phyloP scores from a whole-genome alignment of 306 rosid species.

The Crataegus laevigata region DNA sequence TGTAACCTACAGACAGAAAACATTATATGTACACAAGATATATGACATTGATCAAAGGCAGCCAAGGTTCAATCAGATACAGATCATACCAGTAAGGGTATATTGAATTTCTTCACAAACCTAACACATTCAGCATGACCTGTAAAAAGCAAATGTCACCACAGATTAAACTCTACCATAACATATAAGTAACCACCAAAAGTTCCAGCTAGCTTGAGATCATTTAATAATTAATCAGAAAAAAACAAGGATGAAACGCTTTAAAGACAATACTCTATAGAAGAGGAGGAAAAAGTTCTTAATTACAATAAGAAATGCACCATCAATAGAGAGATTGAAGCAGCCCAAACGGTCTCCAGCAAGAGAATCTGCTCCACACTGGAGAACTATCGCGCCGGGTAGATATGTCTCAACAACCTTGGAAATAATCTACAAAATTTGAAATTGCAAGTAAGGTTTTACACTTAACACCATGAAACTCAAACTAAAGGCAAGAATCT shows the following conservation, averaged over 20 bases:
- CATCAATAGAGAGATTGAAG: conserved; percentile 99
- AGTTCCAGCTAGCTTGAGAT: neutral
- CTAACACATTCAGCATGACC: conserved; percentile 97
- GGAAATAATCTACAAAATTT: conserved; percentile 64
- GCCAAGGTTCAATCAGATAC: neutral
- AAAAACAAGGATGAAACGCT: neutral
- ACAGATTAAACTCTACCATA: conserved; percentile 9
- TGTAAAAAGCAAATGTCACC: conserved; percentile 23
- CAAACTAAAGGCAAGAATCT: conserved; percentile 11
- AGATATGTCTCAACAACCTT: conserved; percentile 93
- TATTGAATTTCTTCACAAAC: conserved; percentile 83
- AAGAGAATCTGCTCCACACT: conserved; percentile 98
- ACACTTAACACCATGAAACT: conserved; percentile 9
- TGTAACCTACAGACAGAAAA: conserved; percentile 58
- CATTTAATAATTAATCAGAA: neutral
- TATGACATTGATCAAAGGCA: neutral
- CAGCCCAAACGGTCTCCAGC: conserved; percentile 99
- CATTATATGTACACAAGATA: conserved; percentile 12
- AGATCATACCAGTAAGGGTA: conserved; percentile 81
- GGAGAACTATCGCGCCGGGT: conserved; percentile 96
- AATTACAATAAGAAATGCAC: conserved; percentile 60
- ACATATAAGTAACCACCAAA: neutral
- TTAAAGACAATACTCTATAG: neutral
- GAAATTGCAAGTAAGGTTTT: conserved; percentile 12
- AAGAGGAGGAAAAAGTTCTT: conserved; percentile 7